Base-by-base conservation (phyloP, 306 rosid genomes). In the Prinsepia uniflora region DNA sequence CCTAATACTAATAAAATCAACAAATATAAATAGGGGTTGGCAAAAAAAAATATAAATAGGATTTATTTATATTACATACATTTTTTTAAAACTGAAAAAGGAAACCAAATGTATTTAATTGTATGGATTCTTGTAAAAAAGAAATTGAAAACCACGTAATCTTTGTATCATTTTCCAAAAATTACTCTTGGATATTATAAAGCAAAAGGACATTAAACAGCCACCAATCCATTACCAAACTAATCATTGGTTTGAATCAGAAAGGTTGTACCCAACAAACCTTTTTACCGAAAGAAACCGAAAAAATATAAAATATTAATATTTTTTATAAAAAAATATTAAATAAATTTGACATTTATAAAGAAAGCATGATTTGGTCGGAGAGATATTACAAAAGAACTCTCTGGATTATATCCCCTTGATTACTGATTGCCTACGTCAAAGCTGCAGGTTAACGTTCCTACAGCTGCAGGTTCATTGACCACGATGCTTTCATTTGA, bases 321-420 rank as follows among this genome's bases (percentile, higher is more conserved):
- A 2, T 17, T 4, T 17, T 2, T 39, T 39, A 17, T 19, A 64
- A 18, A 64, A 14, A 6, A 64, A 64, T 36, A 43, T 5, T 10
- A 42, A 62, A 62, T 62, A 62, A 39, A 14, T 61, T 8, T 17
- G 4, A 61, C n/a, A 8, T n/a, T n/a, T 52, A 18, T 18, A 18
- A 18, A 36, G 6, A 62, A 41, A 40, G 49, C 67, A 62, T 63
- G 68, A 63, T 63, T 63, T 63, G 39, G 68, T 19, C 15, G 68
- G 17, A 18, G 39, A 41, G 34, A 63, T 40, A 17, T 4, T 39
- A 40, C 22, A 8, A 62, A n/a, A 40, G 48, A 62, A 42, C 50
- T 5, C 36, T 42, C 48, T 3, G 22, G 68, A 63, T 12, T 18
- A 10, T 10, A 22, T 20, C 13, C 11, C 12, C 9, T n/a, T 19